Percentiles rank a stretch among this genome's conserved stretches.
Evolutionary conservation across 2,329 filamentous ascomycete genomes (phyloP).

Genomic region (Colletotrichum cereale): DNA sequence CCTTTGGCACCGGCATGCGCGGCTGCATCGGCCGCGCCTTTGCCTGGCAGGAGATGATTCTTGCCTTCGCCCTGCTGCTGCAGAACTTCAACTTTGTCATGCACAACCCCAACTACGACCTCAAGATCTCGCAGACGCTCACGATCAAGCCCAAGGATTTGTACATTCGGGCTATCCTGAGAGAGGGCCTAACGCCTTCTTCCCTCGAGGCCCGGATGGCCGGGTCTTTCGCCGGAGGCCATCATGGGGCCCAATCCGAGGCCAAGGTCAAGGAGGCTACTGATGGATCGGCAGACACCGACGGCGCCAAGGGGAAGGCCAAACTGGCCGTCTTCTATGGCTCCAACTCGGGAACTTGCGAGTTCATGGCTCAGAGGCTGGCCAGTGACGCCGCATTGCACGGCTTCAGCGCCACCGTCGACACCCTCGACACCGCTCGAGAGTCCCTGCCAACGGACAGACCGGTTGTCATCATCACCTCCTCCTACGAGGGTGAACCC

Average conservation of each 20-base stretch:
- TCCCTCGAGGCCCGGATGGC: conserved; percentile 61
- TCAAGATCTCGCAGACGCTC: conserved; percentile 66
- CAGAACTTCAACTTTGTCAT: conserved; percentile 76
- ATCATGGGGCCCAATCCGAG: background rate
- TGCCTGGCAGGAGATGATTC: conserved; percentile 65
- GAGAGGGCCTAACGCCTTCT: conserved; percentile 54
- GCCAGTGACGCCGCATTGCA: conserved; percentile 66
- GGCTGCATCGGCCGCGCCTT: conserved; percentile 66
- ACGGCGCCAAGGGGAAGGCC: conserved; percentile 42
- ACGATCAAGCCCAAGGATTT: conserved; percentile 73
- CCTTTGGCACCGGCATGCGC: conserved; percentile 65
- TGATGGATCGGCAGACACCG: background rate
- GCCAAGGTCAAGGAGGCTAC: conserved; percentile 1
- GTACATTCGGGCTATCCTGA: conserved; percentile 66
- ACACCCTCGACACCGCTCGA: conserved; percentile 69
- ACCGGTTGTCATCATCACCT: conserved; percentile 73
- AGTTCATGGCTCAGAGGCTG: conserved; percentile 72
- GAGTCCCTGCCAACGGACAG: conserved; percentile 67
- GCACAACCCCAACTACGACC: conserved; percentile 68
- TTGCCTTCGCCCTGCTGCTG: conserved; percentile 65
- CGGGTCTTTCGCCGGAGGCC: conserved; percentile 45
- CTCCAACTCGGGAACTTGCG: conserved; percentile 78
- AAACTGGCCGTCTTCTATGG: conserved; percentile 74
- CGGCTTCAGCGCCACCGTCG: conserved; percentile 66
- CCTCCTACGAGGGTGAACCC: conserved; percentile 78